A percentile compares a stretch with the other conserved stretches of the same genome.
phyloP scores from a whole-genome alignment of 805 yeast genomes.

The Metschnikowia kofuensis region DNA sequence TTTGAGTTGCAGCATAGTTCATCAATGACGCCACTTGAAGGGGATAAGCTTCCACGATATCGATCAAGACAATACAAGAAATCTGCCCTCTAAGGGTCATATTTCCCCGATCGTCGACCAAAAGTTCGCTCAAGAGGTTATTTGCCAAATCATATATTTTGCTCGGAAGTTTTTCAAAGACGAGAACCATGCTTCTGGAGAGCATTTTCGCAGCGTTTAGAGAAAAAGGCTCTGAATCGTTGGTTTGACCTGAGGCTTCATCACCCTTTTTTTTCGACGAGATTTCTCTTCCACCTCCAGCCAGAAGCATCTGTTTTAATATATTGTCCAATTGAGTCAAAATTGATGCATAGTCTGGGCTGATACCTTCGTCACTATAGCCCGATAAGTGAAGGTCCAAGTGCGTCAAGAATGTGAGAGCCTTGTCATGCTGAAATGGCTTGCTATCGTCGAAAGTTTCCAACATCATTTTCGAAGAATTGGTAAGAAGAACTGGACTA shows the following conservation, averaged over 20 bases:
- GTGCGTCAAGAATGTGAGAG: constrained; percentile 21
- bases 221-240: not conserved
- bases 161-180: constrained; percentile 30
- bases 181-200: constrained; percentile 26
- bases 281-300: not conserved
- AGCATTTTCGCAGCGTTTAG: constrained; percentile 26
- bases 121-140: constrained; percentile 27
- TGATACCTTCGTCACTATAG: constrained; percentile 2
- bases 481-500: not conserved
- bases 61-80: constrained; percentile 33
- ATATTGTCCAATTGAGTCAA: constrained; percentile 26
- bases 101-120: constrained; percentile 17
- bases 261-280: not conserved
- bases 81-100: constrained; percentile 20
- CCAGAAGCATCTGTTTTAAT: constrained; percentile 15
- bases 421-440: constrained; percentile 17
- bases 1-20: constrained; percentile 31
- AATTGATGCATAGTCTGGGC: constrained; percentile 15
- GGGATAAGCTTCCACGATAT: constrained; percentile 37
- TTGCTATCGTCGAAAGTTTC: not conserved
- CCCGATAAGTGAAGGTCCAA: constrained; percentile 19
- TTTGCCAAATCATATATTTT: constrained; percentile 39
- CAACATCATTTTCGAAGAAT: not conserved
- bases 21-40: constrained; percentile 34
- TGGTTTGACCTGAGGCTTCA: not conserved